Percentiles rank a stretch among this genome's conserved stretches.
These are phyloP conservation scores for Cyamopsis tetragonoloba DNA, from an alignment of 306 rosid species.

Conservation along the genomic window DNA sequence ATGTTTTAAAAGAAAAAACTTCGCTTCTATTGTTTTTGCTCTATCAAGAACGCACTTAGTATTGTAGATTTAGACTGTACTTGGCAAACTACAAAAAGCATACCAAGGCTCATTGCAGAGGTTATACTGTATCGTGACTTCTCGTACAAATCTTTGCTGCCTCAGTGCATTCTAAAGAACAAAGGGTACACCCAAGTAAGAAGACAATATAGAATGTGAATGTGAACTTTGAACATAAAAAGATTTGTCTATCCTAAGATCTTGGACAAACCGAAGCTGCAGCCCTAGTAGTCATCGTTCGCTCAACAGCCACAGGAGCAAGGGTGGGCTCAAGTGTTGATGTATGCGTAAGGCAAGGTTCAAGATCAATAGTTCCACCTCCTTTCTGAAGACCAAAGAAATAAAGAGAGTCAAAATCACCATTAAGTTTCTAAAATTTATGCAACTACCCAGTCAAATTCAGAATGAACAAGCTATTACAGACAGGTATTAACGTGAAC, in stretches of 20 bases:
- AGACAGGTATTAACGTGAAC: neutral
- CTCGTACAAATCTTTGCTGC: conserved; percentile 82
- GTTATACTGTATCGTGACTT: conserved; percentile 97
- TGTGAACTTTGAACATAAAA: conserved; percentile 11
- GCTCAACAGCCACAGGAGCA: conserved; percentile 89
- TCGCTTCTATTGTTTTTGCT: neutral
- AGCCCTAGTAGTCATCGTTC: conserved; percentile 93
- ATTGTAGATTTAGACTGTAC: neutral
- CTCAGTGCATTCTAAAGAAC: conserved; percentile 81
- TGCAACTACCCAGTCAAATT: conserved; percentile 7
- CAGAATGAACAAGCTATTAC: neutral
- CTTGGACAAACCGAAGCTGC: conserved; percentile 80
- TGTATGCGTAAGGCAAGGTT: conserved; percentile 91
- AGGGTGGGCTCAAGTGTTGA: conserved; percentile 95
- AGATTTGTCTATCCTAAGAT: conserved; percentile 12
- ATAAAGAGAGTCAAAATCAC: conserved; percentile 4
- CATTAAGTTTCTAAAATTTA: conserved; percentile 23
- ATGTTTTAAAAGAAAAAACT: too few relatives aligned
- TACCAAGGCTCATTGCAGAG: conserved; percentile 99
- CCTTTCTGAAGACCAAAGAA: conserved; percentile 63
- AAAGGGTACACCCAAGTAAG: conserved; percentile 22
- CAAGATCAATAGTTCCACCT: conserved; percentile 91
- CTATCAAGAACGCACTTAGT: neutral
- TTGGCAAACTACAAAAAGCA: neutral
- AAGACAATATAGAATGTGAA: conserved; percentile 11